Evolutionary conservation across 2,329 filamentous ascomycete species (phyloP), one percentile per base, ranked within the genome.

Genomic region (Ophiosphaerella herpotricha): DNA sequence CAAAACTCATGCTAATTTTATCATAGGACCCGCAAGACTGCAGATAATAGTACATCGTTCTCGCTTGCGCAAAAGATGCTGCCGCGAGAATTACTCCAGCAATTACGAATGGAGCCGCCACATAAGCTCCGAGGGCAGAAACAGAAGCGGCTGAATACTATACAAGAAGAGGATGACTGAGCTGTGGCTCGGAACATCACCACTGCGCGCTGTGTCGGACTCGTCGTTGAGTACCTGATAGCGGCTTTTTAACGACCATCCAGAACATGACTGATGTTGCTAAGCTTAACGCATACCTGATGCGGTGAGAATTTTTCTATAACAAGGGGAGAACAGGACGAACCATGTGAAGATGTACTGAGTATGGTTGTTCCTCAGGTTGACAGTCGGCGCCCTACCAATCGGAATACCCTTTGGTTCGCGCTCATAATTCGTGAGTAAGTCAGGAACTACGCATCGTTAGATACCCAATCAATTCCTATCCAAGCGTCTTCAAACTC

Each of bases 341-440:
- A 84, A 97, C 94, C 94, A 99, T 60, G 94, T 99, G 74, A 97
- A 94, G 62, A 99, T 99, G 75, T 99, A 99, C 79, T 97, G 94
- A 57, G 90, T 86, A 75, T 99, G 94, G 75, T 96, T 97, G 72
- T 99, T 99, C 72, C 91, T 85, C 68, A 99, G 78, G 71, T 95
- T 96, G 53, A 99, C 92, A 75, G 96, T 91, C 4, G 94, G 84
- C 6, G 90, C 78, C 68, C 93, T 83, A 12, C 92, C 94, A 69
- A 97, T 93, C 1, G 94, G 94, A 52, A 97, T 87, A 24, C 94
- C 94, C 64, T 88, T 89, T 12, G 82, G 81, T 68, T 90, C 83
- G 67, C 91, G 85, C 64, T 92, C 85, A 68, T 91, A 87, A 55
- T 87, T 81, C 60, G 85, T 83, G 63, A 97, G 77, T 64, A 93